Percentiles rank a stretch among this genome's conserved stretches.
Evolutionary conservation across 306 rosid species (phyloP).

Genomic region (Vigna angularis): DNA sequence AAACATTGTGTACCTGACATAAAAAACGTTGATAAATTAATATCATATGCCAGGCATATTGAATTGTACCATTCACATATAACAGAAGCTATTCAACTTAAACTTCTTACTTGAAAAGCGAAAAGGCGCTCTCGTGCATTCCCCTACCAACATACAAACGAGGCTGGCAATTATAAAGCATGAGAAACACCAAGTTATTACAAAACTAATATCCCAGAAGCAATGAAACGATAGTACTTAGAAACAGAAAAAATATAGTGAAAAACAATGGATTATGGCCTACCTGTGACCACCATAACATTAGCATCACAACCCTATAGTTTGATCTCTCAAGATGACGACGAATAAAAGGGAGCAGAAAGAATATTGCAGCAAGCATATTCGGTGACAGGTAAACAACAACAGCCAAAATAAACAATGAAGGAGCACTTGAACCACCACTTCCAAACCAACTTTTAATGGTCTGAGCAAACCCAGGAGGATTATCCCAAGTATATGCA

Average conservation of each 20-base stretch:
- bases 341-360: constrained; percentile 88
- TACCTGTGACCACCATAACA: constrained; percentile 99
- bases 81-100: constrained; percentile 31
- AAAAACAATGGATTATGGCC: constrained; percentile 20
- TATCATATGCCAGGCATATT: constrained; percentile 37
- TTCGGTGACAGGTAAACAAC: constrained; percentile 93
- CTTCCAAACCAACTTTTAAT: constrained; percentile 95
- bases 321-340: constrained; percentile 94
- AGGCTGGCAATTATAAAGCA: constrained; percentile 71
- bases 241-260: background rate
- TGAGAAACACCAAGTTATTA: constrained; percentile 42
- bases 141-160: constrained; percentile 99
- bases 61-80: constrained; percentile 12
- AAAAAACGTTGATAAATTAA: constrained; percentile 34
- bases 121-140: constrained; percentile 97
- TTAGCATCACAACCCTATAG: constrained; percentile 82
- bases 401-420: constrained; percentile 93
- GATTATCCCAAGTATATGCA: constrained; percentile 91
- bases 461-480: constrained; percentile 94
- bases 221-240: background rate
- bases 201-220: constrained; percentile 25
- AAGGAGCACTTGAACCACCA: constrained; percentile 62
- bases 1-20: constrained; percentile 87
- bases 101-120: constrained; percentile 86
- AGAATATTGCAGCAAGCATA: constrained; percentile 85